Evolutionary conservation across 2,329 filamentous ascomycete species (phyloP).

Genomic region (Claviceps pusilla): DNA sequence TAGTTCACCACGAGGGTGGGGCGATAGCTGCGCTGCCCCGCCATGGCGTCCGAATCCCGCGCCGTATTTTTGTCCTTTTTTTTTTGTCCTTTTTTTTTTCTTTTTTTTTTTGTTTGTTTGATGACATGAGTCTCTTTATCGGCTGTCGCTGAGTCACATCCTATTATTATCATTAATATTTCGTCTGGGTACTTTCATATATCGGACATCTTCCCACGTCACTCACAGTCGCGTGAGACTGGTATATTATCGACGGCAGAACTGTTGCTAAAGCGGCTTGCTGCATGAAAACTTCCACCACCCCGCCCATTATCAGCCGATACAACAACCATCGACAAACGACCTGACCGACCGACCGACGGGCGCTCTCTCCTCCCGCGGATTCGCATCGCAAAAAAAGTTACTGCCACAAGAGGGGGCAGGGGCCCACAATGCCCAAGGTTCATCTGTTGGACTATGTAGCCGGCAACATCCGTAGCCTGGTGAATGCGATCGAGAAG

Average conservation of each 20-base stretch:
- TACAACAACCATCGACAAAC: background rate
- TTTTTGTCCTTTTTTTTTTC: too few relatives aligned
- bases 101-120: too few relatives aligned
- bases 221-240: background rate
- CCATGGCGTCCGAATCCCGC: slow-evolving; percentile 10
- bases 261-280: background rate
- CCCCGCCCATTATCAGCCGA: too few relatives aligned
- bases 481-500: slow-evolving; percentile 96
- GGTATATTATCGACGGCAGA: background rate
- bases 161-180: background rate
- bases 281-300: too few relatives aligned
- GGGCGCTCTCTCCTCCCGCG: background rate
- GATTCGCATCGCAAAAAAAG: background rate
- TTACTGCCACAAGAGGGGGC: background rate
- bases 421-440: slow-evolving; percentile 45
- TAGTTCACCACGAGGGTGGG: background rate
- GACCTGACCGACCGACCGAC: background rate
- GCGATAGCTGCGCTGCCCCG: slow-evolving; percentile 9
- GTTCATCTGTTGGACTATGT: slow-evolving; percentile 78
- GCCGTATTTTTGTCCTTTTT: background rate
- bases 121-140: background rate
- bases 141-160: slow-evolving; percentile 2
- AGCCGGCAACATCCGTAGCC: slow-evolving; percentile 85
- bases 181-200: background rate
- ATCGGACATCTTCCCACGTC: background rate